phyloP scores from a whole-genome alignment of 805 yeast genomes.

The Pichia ethanolica region DNA sequence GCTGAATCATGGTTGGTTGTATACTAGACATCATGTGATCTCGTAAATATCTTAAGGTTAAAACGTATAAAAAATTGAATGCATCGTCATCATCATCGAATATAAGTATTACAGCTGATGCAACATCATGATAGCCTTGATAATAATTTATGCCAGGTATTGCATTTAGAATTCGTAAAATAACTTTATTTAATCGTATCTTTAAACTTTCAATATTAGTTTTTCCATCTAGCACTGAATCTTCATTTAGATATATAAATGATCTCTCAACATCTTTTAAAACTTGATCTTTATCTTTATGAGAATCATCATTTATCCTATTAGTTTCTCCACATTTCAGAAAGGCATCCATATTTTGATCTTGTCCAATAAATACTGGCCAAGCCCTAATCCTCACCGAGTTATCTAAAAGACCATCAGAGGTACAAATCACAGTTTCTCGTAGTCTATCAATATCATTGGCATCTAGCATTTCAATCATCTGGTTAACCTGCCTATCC shows the following conservation, averaged over 20 bases:
- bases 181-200: slow-evolving; percentile 34
- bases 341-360: slow-evolving; percentile 1
- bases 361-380: slow-evolving; percentile 37
- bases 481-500: neutral
- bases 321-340: neutral
- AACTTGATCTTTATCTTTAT: slow-evolving; percentile 74
- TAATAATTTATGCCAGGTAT: slow-evolving; percentile 66
- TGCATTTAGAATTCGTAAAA: slow-evolving; percentile 49
- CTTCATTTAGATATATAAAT: slow-evolving; percentile 35
- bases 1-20: slow-evolving; percentile 56
- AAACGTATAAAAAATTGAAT: slow-evolving; percentile 41
- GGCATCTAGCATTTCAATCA: slow-evolving; percentile 21
- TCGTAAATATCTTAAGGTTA: slow-evolving; percentile 58
- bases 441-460: slow-evolving; percentile 24
- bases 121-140: slow-evolving; percentile 91
- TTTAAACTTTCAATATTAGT: slow-evolving; percentile 28
- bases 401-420: slow-evolving; percentile 40
- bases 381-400: slow-evolving; percentile 39
- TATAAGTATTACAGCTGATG: slow-evolving; percentile 54
- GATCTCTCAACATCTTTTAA: slow-evolving; percentile 71
- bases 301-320: slow-evolving; percentile 23
- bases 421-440: slow-evolving; percentile 32
- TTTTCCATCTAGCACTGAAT: slow-evolving; percentile 9
- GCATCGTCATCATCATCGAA: slow-evolving; percentile 32
- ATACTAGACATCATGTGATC: slow-evolving; percentile 80